A percentile compares a stretch with the other conserved stretches of the same genome.
phyloP scores from a whole-genome alignment of 495 filamentous ascomycete genomes.

The Oidiodendron maius region DNA sequence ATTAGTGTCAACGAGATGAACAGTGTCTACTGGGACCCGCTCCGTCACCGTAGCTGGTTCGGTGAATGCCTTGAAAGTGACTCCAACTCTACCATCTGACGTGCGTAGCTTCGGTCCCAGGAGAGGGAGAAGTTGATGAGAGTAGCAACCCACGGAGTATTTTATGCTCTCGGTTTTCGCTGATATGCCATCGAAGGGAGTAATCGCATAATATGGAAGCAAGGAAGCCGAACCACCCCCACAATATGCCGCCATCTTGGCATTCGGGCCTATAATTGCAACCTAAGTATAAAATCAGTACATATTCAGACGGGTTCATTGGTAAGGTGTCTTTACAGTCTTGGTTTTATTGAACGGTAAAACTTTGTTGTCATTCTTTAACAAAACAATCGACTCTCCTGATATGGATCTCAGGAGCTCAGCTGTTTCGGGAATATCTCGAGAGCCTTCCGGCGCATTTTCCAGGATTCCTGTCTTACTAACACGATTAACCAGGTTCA shows the following conservation, averaged over 20 bases:
- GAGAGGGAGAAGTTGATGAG: conserved; percentile 51
- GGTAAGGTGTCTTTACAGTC: conserved; percentile 25
- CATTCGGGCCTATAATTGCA: conserved; percentile 58
- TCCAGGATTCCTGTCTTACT: conserved; percentile 45
- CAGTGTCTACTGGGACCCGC: conserved; percentile 44
- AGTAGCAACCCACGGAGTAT: conserved; percentile 49
- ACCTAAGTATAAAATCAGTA: conserved; percentile 24
- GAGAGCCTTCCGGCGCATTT: conserved; percentile 31
- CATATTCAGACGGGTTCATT: background rate
- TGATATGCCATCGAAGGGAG: conserved; percentile 57
- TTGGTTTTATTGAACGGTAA: conserved; percentile 59
- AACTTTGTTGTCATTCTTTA: conserved; percentile 62
- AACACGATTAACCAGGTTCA: conserved; percentile 52
- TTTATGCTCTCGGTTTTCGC: conserved; percentile 33
- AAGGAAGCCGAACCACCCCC: conserved; percentile 65
- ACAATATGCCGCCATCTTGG: conserved; percentile 57
- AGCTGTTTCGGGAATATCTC: conserved; percentile 33
- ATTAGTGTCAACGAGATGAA: conserved; percentile 43
- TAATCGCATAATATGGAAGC: conserved; percentile 58
- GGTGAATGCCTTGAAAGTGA: conserved; percentile 54
- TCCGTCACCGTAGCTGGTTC: conserved; percentile 36
- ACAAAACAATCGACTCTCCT: conserved; percentile 61
- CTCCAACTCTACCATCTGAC: conserved; percentile 39
- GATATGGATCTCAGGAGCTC: conserved; percentile 51
- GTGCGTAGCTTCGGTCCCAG: conserved; percentile 43